phyloP scores from a whole-genome alignment of 176 grass and related monocot genomes.

The Hsuehochloa calcarea region DNA sequence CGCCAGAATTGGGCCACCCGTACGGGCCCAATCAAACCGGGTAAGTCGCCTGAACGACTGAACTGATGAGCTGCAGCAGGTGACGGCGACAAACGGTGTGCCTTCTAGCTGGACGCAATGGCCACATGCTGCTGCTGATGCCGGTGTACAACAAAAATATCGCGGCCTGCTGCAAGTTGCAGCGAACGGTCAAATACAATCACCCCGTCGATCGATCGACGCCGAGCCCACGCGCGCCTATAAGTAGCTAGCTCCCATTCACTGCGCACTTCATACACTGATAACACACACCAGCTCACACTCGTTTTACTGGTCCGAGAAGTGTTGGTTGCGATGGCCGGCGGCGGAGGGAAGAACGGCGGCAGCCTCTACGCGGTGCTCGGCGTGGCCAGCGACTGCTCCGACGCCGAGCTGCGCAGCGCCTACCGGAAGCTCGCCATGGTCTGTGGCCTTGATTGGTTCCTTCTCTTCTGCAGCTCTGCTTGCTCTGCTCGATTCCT shows the following conservation, averaged over 20 bases:
- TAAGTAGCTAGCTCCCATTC: conserved; percentile 36
- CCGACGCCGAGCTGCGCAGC: conserved; percentile 62
- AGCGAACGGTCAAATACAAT: conserved; percentile 5
- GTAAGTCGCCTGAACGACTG: too few relatives aligned
- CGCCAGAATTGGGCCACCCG: too few relatives aligned
- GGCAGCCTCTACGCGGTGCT: conserved; percentile 56
- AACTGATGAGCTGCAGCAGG: too few relatives aligned
- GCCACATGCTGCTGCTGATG: background rate
- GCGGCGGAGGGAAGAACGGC: conserved; percentile 30
- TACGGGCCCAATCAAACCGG: too few relatives aligned
- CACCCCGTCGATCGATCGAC: background rate
- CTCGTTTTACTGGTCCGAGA: background rate
- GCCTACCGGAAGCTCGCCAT: conserved; percentile 73
- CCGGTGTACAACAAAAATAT: background rate
- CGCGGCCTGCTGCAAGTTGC: conserved; percentile 10
- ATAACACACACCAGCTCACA: background rate
- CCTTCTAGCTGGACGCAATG: background rate
- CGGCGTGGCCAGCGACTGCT: conserved; percentile 62
- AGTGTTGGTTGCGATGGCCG: conserved; percentile 11
- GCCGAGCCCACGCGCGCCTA: background rate
- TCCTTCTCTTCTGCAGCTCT: background rate
- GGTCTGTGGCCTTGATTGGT: background rate
- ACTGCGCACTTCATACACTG: background rate
- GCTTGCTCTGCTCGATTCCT: background rate
- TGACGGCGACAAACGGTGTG: background rate